These are phyloP conservation scores for Apiotrichum brassicae DNA, from an alignment of 1,284 basidiomycete species.

Conservation along the genomic window DNA sequence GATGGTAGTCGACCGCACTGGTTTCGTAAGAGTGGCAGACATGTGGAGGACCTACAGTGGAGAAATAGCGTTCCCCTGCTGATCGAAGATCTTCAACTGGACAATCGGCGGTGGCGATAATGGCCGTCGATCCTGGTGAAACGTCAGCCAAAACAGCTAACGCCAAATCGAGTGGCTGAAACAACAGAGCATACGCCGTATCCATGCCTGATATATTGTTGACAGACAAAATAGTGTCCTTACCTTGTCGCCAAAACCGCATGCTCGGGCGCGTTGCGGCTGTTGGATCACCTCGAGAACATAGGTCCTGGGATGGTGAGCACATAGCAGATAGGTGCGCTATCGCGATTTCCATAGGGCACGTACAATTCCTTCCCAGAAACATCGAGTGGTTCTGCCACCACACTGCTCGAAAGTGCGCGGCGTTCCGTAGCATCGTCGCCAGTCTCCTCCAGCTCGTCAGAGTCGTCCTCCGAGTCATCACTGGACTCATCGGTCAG, in stretches of 20 bases:
- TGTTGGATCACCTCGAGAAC: conserved; percentile 76
- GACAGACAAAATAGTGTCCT: conserved; percentile 21
- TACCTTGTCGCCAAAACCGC: conserved; percentile 91
- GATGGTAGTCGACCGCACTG: conserved; percentile 61
- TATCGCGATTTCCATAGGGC: too few relatives aligned
- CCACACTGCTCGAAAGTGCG: conserved; percentile 4
- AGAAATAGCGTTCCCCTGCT: conserved; percentile 61
- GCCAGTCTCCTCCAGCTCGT: conserved; percentile 15
- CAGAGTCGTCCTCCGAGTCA: conserved; percentile 6
- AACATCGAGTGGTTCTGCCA: not conserved
- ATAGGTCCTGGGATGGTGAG: conserved; percentile 56
- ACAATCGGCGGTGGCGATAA: conserved; percentile 77
- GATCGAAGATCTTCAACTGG: conserved; percentile 36
- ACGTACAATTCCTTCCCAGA: conserved; percentile 4
- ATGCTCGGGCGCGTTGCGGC: conserved; percentile 81
- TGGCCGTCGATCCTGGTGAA: conserved; percentile 73
- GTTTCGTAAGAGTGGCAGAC: not conserved
- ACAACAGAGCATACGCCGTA: too few relatives aligned
- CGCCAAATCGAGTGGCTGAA: too few relatives aligned
- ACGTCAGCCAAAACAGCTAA: conserved; percentile 1
- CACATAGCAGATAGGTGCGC: too few relatives aligned
- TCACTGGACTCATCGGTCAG: conserved; percentile 10
- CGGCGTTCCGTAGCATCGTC: conserved; percentile 2
- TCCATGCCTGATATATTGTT: too few relatives aligned
- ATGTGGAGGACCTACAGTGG: conserved; percentile 60